A percentile compares a stretch with the other conserved stretches of the same genome.
Evolutionary conservation across 345 rosid genomes (phyloP).

Genomic region (Adansonia digitata): DNA sequence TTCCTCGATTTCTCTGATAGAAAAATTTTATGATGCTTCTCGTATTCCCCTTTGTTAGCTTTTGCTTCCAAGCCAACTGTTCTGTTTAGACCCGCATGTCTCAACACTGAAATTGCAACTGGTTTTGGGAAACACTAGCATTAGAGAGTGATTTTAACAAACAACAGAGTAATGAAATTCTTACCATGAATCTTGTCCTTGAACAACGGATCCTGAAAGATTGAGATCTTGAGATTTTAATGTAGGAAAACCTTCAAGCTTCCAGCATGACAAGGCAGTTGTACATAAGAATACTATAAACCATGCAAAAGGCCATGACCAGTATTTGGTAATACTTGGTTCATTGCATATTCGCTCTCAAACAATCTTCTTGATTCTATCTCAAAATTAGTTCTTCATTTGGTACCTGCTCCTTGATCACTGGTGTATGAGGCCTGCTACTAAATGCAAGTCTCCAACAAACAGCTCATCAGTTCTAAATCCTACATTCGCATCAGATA

Average conservation of each 20-base stretch:
- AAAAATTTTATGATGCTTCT: background rate
- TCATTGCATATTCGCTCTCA: no score
- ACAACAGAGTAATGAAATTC: background rate
- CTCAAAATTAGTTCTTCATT: no score
- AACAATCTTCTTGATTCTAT: no score
- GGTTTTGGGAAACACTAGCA: background rate
- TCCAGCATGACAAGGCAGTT: no score
- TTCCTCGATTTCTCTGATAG: constrained; percentile 6
- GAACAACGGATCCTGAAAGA: background rate
- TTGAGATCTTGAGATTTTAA: constrained; percentile 12
- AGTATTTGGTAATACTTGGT: no score
- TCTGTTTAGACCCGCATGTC: constrained; percentile 14
- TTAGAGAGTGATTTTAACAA: background rate
- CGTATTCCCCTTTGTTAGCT: background rate
- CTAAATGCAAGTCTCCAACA: no score
- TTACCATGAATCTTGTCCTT: constrained; percentile 21
- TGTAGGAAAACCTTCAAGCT: constrained; percentile 9
- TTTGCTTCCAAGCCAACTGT: background rate
- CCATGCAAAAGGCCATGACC: constrained; percentile 14
- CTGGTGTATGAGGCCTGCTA: no score
- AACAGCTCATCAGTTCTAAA: no score
- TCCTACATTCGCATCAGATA: no score
- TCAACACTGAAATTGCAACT: no score
- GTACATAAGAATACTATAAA: constrained; percentile 17
- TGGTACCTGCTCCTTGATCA: no score